Evolutionary conservation across 2,329 filamentous ascomycete species (phyloP).

Genomic region (Xylaria hypoxylon): DNA sequence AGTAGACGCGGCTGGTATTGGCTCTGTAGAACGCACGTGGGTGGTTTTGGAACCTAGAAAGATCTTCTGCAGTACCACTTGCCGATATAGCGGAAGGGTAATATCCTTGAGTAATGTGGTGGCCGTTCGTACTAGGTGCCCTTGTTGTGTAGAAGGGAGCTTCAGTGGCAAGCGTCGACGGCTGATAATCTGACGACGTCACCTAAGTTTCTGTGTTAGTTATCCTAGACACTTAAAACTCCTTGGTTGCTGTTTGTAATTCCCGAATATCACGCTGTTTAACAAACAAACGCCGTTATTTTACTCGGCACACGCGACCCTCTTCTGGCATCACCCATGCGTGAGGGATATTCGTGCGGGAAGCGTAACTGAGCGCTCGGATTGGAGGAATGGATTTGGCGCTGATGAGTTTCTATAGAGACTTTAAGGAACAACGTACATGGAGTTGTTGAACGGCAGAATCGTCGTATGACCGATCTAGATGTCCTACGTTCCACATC

Average conservation of each 20-base stretch:
- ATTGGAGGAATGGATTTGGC: conserved; percentile 1
- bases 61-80: conserved; percentile 38
- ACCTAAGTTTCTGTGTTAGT: conserved; percentile 42
- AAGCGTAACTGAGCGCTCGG: conserved; percentile 5
- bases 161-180: conserved; percentile 44
- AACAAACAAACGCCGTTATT: neutral
- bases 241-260: neutral
- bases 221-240: neutral
- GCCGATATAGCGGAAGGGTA: conserved; percentile 38
- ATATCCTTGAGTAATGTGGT: conserved; percentile 41
- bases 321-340: neutral
- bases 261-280: neutral
- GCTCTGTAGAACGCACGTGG: conserved; percentile 41
- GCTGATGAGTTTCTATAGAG: conserved; percentile 9
- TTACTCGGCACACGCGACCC: conserved; percentile 11
- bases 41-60: conserved; percentile 43
- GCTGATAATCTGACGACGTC: conserved; percentile 43
- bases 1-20: conserved; percentile 40
- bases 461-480: conserved; percentile 43
- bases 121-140: conserved; percentile 37
- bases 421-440: conserved; percentile 40
- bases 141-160: conserved; percentile 43
- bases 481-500: conserved; percentile 47
- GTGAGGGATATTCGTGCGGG: conserved; percentile 6
- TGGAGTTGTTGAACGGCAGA: conserved; percentile 42